These are phyloP conservation scores for Apophysomyces trapeziformis DNA, from an alignment of 371 early-diverging fungal species.

Conservation along the genomic window DNA sequence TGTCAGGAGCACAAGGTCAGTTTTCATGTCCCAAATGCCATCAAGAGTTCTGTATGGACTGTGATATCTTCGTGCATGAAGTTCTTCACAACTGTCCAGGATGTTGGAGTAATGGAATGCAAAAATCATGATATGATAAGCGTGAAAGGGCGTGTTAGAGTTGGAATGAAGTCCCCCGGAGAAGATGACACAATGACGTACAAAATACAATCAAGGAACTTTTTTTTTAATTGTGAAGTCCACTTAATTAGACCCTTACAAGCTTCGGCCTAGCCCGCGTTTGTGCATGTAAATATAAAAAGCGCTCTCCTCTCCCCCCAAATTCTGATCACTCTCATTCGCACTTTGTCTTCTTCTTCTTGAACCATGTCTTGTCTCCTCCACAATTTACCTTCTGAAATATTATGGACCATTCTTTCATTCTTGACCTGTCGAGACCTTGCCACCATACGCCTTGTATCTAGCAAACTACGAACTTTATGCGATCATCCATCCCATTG, in stretches of 20 bases:
- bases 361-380: constrained; percentile 5
- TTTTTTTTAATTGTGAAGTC: not conserved
- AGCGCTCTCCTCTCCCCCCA: not conserved
- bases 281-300: constrained; percentile 11
- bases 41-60: constrained; percentile 88
- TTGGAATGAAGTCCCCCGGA: constrained; percentile 4
- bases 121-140: constrained; percentile 14
- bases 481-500: constrained; percentile 16
- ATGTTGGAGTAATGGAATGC: constrained; percentile 57
- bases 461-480: constrained; percentile 17
- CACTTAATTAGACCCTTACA: not conserved
- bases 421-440: constrained; percentile 26
- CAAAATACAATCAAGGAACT: not conserved
- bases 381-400: constrained; percentile 26
- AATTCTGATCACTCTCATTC: not conserved
- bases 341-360: constrained; percentile 7
- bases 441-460: constrained; percentile 17
- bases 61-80: constrained; percentile 94
- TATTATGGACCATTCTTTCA: constrained; percentile 18
- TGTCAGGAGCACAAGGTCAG: constrained; percentile 42
- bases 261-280: constrained; percentile 7
- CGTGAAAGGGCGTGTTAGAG: not conserved
- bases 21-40: constrained; percentile 82
- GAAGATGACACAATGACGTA: not conserved
- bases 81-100: constrained; percentile 94